Percentiles rank a stretch among this genome's conserved stretches.
Conservation (phyloP, 805 yeast species). For the Sungouiella thailandica region DNA sequence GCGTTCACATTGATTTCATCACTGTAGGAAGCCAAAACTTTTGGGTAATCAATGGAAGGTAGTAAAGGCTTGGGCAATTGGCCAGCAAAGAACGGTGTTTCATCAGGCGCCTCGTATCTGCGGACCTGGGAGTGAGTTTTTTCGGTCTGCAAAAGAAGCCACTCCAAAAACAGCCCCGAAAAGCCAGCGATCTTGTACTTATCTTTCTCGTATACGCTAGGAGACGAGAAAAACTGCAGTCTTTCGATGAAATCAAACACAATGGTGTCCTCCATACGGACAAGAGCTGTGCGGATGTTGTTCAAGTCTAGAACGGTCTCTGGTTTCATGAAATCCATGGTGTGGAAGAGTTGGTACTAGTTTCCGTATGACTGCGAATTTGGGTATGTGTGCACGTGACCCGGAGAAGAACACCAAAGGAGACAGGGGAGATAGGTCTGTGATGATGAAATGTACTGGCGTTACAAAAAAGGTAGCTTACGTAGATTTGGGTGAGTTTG, state of each 20-base stretch:
- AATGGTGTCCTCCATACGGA: conserved; percentile 95
- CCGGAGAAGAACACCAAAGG: too few species aligned
- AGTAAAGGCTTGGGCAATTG: conserved; percentile 63
- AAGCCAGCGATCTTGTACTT: conserved; percentile 60
- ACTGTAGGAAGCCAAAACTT: conserved; percentile 67
- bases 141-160: conserved; percentile 76
- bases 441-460: too few species aligned
- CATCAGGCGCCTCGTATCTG: conserved; percentile 93
- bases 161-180: conserved; percentile 80
- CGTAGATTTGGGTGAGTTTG: too few species aligned
- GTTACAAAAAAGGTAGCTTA: too few species aligned
- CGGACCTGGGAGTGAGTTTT: conserved; percentile 63
- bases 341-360: conserved; percentile 1
- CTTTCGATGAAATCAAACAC: conserved; percentile 90
- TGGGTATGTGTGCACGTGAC: neutral
- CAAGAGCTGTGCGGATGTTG: conserved; percentile 79
- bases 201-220: conserved; percentile 63
- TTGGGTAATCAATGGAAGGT: conserved; percentile 77
- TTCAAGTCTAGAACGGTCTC: conserved; percentile 72
- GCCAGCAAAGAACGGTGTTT: conserved; percentile 80
- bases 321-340: conserved; percentile 82
- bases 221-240: conserved; percentile 76
- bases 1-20: conserved; percentile 72
- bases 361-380: neutral
- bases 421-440: too few species aligned